phyloP scores from a whole-genome alignment of 495 filamentous ascomycete species.

The Penicillium pancosmium region DNA sequence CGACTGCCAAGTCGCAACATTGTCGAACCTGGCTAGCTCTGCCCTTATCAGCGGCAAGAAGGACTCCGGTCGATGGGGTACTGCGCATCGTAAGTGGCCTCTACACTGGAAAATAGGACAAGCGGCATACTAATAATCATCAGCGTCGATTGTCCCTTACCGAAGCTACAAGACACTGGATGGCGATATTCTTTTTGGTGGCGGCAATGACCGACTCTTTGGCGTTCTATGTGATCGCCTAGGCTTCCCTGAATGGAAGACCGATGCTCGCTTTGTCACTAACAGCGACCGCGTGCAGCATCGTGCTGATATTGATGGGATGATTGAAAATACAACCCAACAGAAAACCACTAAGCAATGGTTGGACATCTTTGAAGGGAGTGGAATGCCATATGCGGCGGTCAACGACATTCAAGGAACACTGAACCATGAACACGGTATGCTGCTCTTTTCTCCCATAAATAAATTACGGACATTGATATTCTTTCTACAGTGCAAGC shows the following conservation, averaged over 20 bases:
- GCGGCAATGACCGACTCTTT: conserved; percentile 91
- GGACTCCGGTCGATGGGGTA: conserved; percentile 90
- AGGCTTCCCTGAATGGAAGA: conserved; percentile 77
- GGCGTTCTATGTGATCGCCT: conserved; percentile 81
- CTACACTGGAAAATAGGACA: neutral
- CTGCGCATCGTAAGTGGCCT: conserved; percentile 79
- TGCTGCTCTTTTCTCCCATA: conserved; percentile 12
- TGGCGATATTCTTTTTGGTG: conserved; percentile 88
- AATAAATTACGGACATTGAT: conserved; percentile 4
- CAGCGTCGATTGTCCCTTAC: conserved; percentile 95
- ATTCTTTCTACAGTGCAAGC: conserved; percentile 61
- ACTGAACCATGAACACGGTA: conserved; percentile 80
- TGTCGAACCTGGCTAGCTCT: conserved; percentile 92
- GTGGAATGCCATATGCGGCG: conserved; percentile 92
- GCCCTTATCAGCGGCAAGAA: conserved; percentile 85
- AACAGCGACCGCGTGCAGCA: conserved; percentile 85
- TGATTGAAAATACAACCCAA: conserved; percentile 73
- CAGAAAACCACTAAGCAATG: conserved; percentile 87
- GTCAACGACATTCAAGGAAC: conserved; percentile 90
- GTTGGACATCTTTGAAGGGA: conserved; percentile 84
- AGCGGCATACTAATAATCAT: conserved; percentile 15
- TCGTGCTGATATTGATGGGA: conserved; percentile 69
- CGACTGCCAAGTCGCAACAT: conserved; percentile 91
- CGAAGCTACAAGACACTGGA: conserved; percentile 89
- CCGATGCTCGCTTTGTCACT: conserved; percentile 70